These are phyloP conservation scores for Verticillium nubilum DNA, from an alignment of 2,329 filamentous ascomycete genomes.

Conservation along the genomic window DNA sequence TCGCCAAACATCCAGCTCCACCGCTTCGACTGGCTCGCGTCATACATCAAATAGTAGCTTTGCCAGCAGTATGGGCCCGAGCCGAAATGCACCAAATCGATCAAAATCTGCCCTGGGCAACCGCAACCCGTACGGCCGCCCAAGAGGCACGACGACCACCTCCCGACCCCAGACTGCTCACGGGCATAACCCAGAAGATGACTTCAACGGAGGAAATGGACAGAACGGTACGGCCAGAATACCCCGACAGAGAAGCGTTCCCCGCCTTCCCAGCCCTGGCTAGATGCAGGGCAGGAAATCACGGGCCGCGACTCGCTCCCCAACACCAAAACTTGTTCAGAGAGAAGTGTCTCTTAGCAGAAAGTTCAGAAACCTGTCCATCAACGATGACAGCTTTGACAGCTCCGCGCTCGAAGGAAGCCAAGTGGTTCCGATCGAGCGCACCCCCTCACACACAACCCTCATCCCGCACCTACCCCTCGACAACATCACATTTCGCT, in stretches of 20 bases:
- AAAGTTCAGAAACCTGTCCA: slow-evolving; percentile 31
- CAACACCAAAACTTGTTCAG: slow-evolving; percentile 12
- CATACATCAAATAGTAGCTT: slow-evolving; percentile 33
- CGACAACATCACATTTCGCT: background rate
- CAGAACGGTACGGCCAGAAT: slow-evolving; percentile 28
- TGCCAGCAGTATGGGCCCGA: slow-evolving; percentile 51
- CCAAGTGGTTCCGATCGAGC: slow-evolving; percentile 36
- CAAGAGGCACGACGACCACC: slow-evolving; percentile 26
- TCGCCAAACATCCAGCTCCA: slow-evolving; percentile 27
- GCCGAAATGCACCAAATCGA: slow-evolving; percentile 42
- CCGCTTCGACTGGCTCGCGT: slow-evolving; percentile 12
- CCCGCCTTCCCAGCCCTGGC: slow-evolving; percentile 2
- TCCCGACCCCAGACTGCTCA: slow-evolving; percentile 31
- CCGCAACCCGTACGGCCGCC: slow-evolving; percentile 41
- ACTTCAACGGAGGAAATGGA: slow-evolving; percentile 25
- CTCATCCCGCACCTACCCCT: background rate
- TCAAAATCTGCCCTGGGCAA: slow-evolving; percentile 43
- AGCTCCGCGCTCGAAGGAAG: slow-evolving; percentile 19
- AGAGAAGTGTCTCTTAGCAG: slow-evolving; percentile 40
- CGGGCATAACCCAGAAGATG: slow-evolving; percentile 33
- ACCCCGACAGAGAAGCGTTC: slow-evolving; percentile 5
- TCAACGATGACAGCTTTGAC: slow-evolving; percentile 24
- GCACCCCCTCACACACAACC: background rate
- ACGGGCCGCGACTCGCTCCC: background rate
- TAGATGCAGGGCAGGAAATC: background rate